Evolutionary conservation across 2,329 filamentous ascomycete genomes (phyloP).

Genomic region (Gyromitra esculenta): DNA sequence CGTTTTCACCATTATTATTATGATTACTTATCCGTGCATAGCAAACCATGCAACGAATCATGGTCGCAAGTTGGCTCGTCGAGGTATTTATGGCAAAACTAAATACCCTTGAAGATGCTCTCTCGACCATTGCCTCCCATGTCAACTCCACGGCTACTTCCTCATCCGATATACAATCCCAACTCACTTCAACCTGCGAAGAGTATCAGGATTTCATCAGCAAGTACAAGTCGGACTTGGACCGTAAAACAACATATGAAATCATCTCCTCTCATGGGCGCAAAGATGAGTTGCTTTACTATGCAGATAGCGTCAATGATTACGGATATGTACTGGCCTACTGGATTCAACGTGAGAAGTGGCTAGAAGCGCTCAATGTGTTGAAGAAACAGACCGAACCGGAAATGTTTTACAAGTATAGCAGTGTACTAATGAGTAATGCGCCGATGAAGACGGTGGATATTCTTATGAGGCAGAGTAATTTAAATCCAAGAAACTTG

Average conservation of each 20-base stretch:
- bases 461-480: conserved; percentile 89
- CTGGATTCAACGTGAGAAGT: conserved; percentile 95
- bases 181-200: conserved; percentile 74
- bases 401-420: conserved; percentile 95
- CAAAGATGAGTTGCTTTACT: conserved; percentile 90
- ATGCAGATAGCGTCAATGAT: conserved; percentile 87
- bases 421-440: conserved; percentile 94
- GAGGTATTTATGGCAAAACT: conserved; percentile 98
- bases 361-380: conserved; percentile 85
- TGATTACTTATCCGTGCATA: conserved; percentile 27
- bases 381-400: conserved; percentile 92
- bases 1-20: neutral
- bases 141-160: conserved; percentile 50
- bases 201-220: conserved; percentile 90
- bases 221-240: conserved; percentile 85
- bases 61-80: conserved; percentile 94
- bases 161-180: conserved; percentile 71
- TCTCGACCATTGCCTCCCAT: conserved; percentile 73
- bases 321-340: conserved; percentile 95
- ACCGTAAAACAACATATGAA: conserved; percentile 92
- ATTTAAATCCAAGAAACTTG: conserved; percentile 83
- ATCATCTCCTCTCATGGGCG: conserved; percentile 94
- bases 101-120: conserved; percentile 91
- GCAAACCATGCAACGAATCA: conserved; percentile 88
- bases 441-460: conserved; percentile 88